Evolutionary conservation across 2,329 filamentous ascomycete genomes (phyloP).

Genomic region (Cercospora janseana): DNA sequence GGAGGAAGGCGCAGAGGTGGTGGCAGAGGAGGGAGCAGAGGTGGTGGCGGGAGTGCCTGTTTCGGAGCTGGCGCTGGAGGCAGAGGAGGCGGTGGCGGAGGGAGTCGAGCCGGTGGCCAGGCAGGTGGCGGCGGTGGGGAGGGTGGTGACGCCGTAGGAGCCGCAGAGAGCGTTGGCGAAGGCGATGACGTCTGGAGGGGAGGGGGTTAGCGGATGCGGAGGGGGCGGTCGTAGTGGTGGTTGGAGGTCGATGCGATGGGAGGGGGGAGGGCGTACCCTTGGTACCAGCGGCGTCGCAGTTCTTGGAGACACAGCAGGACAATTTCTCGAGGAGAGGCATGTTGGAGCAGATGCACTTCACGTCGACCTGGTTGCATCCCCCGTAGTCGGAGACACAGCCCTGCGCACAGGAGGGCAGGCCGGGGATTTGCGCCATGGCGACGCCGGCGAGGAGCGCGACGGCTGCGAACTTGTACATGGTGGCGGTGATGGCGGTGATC

Average conservation of each 20-base stretch:
- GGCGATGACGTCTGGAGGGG: conserved; percentile 44
- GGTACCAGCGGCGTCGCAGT: conserved; percentile 30
- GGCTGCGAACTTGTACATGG: conserved; percentile 25
- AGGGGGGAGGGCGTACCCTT: not conserved
- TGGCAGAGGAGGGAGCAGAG: conserved; percentile 1
- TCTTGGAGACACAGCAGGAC: conserved; percentile 44
- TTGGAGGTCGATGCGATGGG: too few species aligned
- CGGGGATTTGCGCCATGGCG: conserved; percentile 25
- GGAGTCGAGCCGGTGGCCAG: conserved; percentile 26
- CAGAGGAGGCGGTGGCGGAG: conserved; percentile 12
- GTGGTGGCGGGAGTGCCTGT: not conserved
- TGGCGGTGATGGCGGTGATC: conserved; percentile 2
- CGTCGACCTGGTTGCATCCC: conserved; percentile 41
- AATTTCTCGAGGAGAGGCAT: conserved; percentile 37
- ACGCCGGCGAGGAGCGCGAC: conserved; percentile 25
- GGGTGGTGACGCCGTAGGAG: conserved; percentile 39
- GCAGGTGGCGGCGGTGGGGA: conserved; percentile 43
- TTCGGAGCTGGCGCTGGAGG: conserved; percentile 6
- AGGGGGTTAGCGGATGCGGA: too few species aligned
- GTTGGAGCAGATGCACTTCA: conserved; percentile 46
- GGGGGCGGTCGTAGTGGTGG: too few species aligned
- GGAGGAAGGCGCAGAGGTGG: too few species aligned
- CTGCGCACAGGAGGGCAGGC: conserved; percentile 33
- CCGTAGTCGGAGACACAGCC: conserved; percentile 42
- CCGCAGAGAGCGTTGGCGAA: conserved; percentile 45